Conservation (phyloP, 768 basidiomycete species). For the Ramaria rubella region DNA sequence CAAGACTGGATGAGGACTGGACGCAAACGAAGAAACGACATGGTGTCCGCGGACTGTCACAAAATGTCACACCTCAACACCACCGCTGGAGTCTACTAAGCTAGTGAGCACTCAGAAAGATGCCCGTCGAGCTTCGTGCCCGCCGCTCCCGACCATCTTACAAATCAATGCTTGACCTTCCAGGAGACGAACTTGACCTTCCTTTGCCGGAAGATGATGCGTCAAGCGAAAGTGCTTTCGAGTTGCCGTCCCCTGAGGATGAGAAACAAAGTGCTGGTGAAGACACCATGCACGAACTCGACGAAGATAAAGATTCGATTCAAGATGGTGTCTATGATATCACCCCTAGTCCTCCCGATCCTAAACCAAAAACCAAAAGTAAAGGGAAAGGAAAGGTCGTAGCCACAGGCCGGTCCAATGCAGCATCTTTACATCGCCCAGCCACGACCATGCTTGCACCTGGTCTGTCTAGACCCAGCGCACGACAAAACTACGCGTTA, state of each 20-base stretch:
- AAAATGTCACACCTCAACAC: not conserved
- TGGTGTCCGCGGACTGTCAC: not conserved
- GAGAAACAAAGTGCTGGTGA: conserved; percentile 20
- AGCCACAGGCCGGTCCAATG: not conserved
- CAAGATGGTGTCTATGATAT: conserved; percentile 14
- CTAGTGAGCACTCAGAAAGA: not conserved
- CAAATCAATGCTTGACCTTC: conserved; percentile 30
- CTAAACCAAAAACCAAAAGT: conserved; percentile 24
- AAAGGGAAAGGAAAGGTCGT: not conserved
- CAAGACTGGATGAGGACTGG: not conserved
- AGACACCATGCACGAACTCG: conserved; percentile 8
- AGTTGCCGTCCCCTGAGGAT: conserved; percentile 39
- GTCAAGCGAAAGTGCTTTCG: conserved; percentile 43
- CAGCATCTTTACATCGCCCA: not conserved
- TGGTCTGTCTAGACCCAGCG: conserved; percentile 28
- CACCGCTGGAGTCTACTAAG: not conserved
- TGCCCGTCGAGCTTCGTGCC: conserved; percentile 36
- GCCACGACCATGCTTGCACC: conserved; percentile 5
- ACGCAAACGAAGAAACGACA: not conserved
- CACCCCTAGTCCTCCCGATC: conserved; percentile 19
- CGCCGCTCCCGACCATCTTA: conserved; percentile 50
- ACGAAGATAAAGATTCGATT: not conserved
- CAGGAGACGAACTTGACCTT: conserved; percentile 22
- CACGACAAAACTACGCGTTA: conserved; percentile 49
- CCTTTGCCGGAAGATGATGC: conserved; percentile 24